Conservation (phyloP, 148 eudicot genomes). For the Limonium bicolor region DNA sequence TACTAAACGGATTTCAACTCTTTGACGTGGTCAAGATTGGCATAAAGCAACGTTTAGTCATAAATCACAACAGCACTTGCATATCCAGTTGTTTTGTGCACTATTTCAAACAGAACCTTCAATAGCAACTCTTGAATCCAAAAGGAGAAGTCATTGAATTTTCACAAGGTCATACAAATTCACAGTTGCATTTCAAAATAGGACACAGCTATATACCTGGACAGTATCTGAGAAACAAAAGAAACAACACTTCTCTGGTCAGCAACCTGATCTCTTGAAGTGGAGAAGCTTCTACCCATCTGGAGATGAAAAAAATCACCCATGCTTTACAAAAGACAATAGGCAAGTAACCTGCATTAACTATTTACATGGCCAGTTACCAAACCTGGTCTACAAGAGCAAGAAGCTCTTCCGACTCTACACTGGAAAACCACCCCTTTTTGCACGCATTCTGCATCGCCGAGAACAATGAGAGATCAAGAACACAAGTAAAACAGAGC, state of each 20-base stretch:
- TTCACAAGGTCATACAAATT: not conserved
- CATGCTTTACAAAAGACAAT: not conserved
- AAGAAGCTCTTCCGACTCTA: constrained; percentile 46
- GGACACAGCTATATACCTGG: constrained; percentile 27
- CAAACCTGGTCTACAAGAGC: constrained; percentile 58
- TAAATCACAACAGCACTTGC: no score
- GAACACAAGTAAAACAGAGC: no score
- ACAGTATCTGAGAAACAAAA: constrained; percentile 36
- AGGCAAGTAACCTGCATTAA: not conserved
- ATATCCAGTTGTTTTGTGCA: no score
- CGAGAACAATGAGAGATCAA: not conserved
- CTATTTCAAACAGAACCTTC: no score
- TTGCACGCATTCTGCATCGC: constrained; percentile 65
- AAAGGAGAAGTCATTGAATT: not conserved
- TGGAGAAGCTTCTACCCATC: constrained; percentile 36
- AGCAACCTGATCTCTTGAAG: constrained; percentile 17
- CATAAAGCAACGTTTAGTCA: not conserved
- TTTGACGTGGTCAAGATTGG: no score
- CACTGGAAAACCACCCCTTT: constrained; percentile 49
- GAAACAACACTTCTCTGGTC: constrained; percentile 23
- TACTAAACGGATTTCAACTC: no score
- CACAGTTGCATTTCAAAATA: not conserved
- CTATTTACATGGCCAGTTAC: not conserved
- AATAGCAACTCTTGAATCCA: not conserved
- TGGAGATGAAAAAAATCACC: constrained; percentile 7